Base-by-base conservation (phyloP, 2,329 filamentous ascomycete species). In the Penicillium italicum region DNA sequence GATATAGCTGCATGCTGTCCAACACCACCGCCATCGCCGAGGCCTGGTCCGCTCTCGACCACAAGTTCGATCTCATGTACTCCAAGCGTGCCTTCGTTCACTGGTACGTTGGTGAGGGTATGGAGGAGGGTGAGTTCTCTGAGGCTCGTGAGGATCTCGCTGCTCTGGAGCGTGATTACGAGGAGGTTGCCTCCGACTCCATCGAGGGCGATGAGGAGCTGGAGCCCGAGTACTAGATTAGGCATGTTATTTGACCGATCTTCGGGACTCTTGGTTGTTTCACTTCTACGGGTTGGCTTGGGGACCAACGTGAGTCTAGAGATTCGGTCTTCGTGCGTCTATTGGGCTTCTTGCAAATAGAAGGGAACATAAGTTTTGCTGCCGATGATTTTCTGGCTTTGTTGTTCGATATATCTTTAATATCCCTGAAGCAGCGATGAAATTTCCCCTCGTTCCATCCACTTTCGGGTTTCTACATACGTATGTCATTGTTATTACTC, bases 31-130 rank as follows among this genome's bases (percentile, higher is more conserved):
- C 94, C 72, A 99, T 99, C 72, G 90, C 93, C 72, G 93, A 97
- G 82, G 94, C 94, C 62, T 99, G 94, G 94, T 92, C 90, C 62
- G 91, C 91, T 66, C 86, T 99, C 64, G 95, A 91, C 60, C 85
- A 88, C 85, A 99, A 99, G 83, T 99, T 99, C 82, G 94, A 99
- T 74, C 90, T 99, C 76, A 99, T 99, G 94, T 97, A 97, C 87
- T 95, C 91, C 77, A 99, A 99, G 89, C 94, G 94, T 82, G 94
- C 94, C 61, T 99, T 99, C 80, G 94, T 99, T 64, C 94, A 99
- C 82, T 99, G 94, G 94, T 99, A 97, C 72, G 94, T 99, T 74
- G 94, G 94, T 82, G 94, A 97, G 84, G 94, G 94, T 86, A 99
- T 99, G 94, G 94, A 99, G 85, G 94, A 99, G 79, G 94, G 94